Evolutionary conservation across 345 rosid species (phyloP).

Genomic region (Fremontodendron californicum): DNA sequence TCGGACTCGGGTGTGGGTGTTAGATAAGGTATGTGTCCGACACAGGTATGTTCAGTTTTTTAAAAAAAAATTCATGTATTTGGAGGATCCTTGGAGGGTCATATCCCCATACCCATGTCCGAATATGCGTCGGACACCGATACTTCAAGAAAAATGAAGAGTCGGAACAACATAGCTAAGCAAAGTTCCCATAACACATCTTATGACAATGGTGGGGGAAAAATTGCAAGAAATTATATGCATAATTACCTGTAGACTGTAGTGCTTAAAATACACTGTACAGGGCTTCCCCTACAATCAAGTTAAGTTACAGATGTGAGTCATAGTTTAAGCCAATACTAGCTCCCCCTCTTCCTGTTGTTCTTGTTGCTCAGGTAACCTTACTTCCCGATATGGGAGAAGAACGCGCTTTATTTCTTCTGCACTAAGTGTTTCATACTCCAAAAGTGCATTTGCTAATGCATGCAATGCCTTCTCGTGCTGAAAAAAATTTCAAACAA

Average conservation of each 20-base stretch:
- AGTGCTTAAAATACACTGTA: not conserved
- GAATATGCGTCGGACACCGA: too few relatives aligned
- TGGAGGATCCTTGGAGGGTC: too few relatives aligned
- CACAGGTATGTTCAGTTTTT: too few relatives aligned
- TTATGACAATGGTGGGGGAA: not conserved
- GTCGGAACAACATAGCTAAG: too few relatives aligned
- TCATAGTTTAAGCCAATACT: not conserved
- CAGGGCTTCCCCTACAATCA: conserved; percentile 1
- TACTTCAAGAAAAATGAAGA: too few relatives aligned
- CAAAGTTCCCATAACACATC: not conserved
- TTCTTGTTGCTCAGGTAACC: conserved; percentile 50
- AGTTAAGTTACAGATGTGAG: not conserved
- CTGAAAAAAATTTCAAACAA: conserved; percentile 33
- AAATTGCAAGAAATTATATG: not conserved
- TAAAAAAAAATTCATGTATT: too few relatives aligned
- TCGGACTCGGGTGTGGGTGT: too few relatives aligned
- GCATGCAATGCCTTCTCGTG: conserved; percentile 94
- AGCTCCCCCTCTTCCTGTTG: conserved; percentile 14
- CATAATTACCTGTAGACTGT: conserved; percentile 6
- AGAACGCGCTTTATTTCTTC: conserved; percentile 85
- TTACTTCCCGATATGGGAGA: conserved; percentile 53
- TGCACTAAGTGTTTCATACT: conserved; percentile 72
- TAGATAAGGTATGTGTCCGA: too few relatives aligned
- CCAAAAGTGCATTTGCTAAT: conserved; percentile 80
- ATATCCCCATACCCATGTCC: too few relatives aligned